phyloP scores from a whole-genome alignment of 805 yeast genomes.

The Wickerhamomyces rabaulensis region DNA sequence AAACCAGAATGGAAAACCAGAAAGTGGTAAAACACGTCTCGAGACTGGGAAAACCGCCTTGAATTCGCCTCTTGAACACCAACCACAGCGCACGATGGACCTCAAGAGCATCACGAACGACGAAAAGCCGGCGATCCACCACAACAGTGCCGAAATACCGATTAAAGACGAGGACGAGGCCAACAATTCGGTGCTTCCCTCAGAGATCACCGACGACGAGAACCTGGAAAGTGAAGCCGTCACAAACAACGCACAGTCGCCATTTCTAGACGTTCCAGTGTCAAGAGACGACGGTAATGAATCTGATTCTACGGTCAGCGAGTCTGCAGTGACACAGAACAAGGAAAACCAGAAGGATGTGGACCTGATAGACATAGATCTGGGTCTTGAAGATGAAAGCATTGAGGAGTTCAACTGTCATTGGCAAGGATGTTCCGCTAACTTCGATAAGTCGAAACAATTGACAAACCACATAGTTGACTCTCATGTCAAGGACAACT shows the following conservation, averaged over 20 bases:
- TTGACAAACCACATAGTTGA: conserved; percentile 9
- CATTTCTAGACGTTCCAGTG: background rate
- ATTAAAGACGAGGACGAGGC: background rate
- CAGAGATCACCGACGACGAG: conserved; percentile 8
- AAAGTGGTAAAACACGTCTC: background rate
- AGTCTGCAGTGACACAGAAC: background rate
- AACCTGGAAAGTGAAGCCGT: background rate
- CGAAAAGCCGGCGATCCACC: background rate
- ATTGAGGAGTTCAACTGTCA: conserved; percentile 6
- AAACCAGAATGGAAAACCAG: background rate
- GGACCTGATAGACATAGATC: background rate
- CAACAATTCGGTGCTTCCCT: background rate
- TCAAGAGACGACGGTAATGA: background rate
- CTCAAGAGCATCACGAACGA: background rate
- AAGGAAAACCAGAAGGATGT: conserved; percentile 2
- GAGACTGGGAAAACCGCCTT: background rate
- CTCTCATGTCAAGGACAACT: conserved; percentile 5
- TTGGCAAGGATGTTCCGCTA: conserved; percentile 8
- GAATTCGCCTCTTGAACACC: background rate
- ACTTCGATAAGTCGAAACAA: background rate
- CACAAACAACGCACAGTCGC: background rate
- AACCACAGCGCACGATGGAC: background rate
- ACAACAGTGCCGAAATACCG: background rate
- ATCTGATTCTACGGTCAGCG: background rate
- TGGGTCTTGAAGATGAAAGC: background rate